Base-by-base conservation (phyloP, 1,284 basidiomycete species). In the Ganoderma multipileum region DNA sequence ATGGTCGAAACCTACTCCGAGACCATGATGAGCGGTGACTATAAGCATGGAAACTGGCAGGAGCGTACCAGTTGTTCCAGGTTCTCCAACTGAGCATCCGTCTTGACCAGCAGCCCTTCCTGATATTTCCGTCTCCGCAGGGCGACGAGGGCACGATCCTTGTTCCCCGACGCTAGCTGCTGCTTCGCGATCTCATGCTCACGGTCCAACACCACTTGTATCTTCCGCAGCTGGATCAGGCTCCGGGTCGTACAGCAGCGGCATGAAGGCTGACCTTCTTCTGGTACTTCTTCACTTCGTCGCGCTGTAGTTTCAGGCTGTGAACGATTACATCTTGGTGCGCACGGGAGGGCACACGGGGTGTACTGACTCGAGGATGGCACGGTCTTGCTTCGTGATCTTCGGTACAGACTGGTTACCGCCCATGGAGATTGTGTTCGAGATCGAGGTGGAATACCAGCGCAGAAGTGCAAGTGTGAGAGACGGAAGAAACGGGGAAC, bases 251-350 rank as follows among this genome's bases (percentile, higher is more conserved):
- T 36, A 33, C 5, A 16, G 3, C 11, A 23, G n/a, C 33, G 9
- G 23, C 7, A n/a, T 18, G 61, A 63, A 23, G 20, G 71, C 86
- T 50, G 71, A 95, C 97, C 87, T 93, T 92, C 83, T 92, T 95
- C 87, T 97, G 96, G 77, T 99, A 99, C 79, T 97, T 95, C 79
- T 89, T 93, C 71, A 99, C 85, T 79, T 97, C 97, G 81, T 99
- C 98, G 57, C 98, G 87, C 81, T 99, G 97, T 61, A 98, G 81
- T 81, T 99, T 99, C 73, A 99, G 87, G 78, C 96, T 93, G 77
- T 58, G 66, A 67, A 69, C 68, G 61, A 60, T 63, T 76, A 70
- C 68, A 68, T 75, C 65, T 72, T 59, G 65, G 62, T 55, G 58
- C 12, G 26, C 52, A 30, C 14, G 26, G 44, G 33, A 39, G n/a